These are phyloP conservation scores for Colletotrichum sansevieriae DNA, from an alignment of 2,329 filamentous ascomycete species.

Conservation along the genomic window DNA sequence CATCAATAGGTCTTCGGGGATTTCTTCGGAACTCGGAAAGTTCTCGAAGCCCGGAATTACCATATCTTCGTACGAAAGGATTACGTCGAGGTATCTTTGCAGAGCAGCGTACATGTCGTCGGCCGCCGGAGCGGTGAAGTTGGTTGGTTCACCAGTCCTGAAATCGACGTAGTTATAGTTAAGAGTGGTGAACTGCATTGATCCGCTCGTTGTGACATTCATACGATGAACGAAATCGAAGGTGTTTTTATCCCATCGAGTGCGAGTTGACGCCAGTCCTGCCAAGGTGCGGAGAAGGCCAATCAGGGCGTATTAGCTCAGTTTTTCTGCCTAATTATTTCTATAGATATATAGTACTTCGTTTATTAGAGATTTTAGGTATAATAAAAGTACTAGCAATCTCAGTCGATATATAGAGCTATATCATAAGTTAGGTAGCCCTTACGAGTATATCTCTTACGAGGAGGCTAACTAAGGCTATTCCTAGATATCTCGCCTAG, in stretches of 20 bases:
- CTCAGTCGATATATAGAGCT: too few relatives aligned
- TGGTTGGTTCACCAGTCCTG: slow-evolving; percentile 49
- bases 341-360: too few relatives aligned
- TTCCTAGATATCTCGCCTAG: too few relatives aligned
- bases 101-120: slow-evolving; percentile 46
- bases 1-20: slow-evolving; percentile 61
- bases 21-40: slow-evolving; percentile 56
- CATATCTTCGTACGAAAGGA: slow-evolving; percentile 49
- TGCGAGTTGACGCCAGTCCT: too few relatives aligned
- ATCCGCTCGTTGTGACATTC: slow-evolving; percentile 49
- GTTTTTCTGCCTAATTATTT: too few relatives aligned
- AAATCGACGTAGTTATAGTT: slow-evolving; percentile 52
- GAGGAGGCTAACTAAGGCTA: too few relatives aligned
- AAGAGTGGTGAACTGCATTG: slow-evolving; percentile 43
- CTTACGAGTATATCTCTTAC: too few relatives aligned
- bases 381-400: too few relatives aligned
- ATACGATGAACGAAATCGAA: slow-evolving; percentile 50
- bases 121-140: slow-evolving; percentile 45
- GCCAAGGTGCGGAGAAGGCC: too few relatives aligned
- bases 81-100: slow-evolving; percentile 47
- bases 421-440: too few relatives aligned
- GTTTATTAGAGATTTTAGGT: too few relatives aligned
- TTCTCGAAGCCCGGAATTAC: slow-evolving; percentile 52
- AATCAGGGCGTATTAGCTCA: too few relatives aligned
- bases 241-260: slow-evolving; percentile 51